Percentiles rank a stretch among this genome's conserved stretches.
Conservation (phyloP, 1,139 yeast genomes). For the Candida sanyaensis region DNA sequence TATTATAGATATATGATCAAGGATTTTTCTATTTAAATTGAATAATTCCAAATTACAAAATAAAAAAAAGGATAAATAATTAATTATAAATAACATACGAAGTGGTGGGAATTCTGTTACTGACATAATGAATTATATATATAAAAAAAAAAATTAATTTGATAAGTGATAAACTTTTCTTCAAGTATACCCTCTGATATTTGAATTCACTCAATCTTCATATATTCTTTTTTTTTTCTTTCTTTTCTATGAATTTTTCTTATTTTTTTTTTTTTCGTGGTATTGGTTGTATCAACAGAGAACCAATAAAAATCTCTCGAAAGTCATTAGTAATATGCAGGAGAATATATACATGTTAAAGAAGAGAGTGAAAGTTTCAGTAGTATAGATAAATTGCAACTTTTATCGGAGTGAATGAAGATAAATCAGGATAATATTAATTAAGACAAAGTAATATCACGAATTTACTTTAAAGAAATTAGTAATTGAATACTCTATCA, state of each 20-base stretch:
- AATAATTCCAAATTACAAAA: neutral
- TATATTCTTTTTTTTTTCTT: neutral
- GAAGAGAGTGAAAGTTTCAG: too few species aligned
- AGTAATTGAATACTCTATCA: neutral
- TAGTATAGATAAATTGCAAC: too few species aligned
- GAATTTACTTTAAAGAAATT: too few species aligned
- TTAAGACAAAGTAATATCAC: too few species aligned
- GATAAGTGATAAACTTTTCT: too few species aligned
- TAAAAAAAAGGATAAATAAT: too few species aligned
- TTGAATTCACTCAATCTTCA: neutral
- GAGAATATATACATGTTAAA: too few species aligned
- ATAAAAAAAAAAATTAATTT: too few species aligned
- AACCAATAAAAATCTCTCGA: constrained; percentile 17
- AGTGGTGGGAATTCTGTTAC: constrained; percentile 54
- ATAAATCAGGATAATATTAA: too few species aligned
- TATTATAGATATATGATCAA: too few species aligned
- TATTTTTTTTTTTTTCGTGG: constrained; percentile 2
- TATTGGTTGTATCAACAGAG: neutral
- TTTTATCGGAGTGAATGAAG: too few species aligned
- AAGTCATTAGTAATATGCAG: constrained; percentile 15
- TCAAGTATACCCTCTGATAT: neutral
- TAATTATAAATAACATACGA: constrained; percentile 34
- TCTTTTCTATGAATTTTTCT: too few species aligned
- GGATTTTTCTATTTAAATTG: neutral
- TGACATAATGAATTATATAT: constrained; percentile 31